Conservation (phyloP, 345 rosid species). For the Brassica nigra region DNA sequence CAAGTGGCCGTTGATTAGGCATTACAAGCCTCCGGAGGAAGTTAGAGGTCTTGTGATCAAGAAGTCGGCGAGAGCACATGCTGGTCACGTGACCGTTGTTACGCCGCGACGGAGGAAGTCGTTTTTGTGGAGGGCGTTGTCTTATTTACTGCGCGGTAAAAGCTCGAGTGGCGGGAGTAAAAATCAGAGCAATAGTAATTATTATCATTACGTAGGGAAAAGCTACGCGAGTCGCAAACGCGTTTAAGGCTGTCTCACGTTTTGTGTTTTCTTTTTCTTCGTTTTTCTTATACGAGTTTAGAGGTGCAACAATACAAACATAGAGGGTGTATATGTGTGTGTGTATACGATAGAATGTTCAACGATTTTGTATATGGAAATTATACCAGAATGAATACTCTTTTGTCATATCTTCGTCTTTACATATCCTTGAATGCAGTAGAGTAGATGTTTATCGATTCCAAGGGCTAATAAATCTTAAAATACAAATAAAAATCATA, state of each 20-base stretch:
- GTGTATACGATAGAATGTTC: conserved; percentile 18
- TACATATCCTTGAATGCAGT: neutral
- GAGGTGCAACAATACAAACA: neutral
- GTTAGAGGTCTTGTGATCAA: conserved; percentile 53
- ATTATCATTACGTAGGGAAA: conserved; percentile 45
- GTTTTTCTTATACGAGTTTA: conserved; percentile 4
- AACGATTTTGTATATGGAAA: conserved; percentile 33
- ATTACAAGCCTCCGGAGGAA: conserved; percentile 74
- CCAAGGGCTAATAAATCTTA: neutral
- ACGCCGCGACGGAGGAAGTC: conserved; percentile 44
- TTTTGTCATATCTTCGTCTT: neutral
- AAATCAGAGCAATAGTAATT: conserved; percentile 44
- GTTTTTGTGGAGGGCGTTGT: conserved; percentile 56
- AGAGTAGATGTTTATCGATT: neutral
- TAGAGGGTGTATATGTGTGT: conserved; percentile 23
- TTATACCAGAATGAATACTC: conserved; percentile 10
- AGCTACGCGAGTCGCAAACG: conserved; percentile 44
- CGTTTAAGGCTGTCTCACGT: conserved; percentile 33
- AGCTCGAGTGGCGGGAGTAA: conserved; percentile 33
- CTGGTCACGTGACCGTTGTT: conserved; percentile 41
- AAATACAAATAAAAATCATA: neutral
- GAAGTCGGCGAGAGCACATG: conserved; percentile 43
- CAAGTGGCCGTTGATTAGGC: conserved; percentile 80
- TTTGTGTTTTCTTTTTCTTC: neutral
- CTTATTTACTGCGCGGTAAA: conserved; percentile 40